phyloP scores from a whole-genome alignment of 176 grass and related monocot genomes.

The Eremochloa ophiuroides region DNA sequence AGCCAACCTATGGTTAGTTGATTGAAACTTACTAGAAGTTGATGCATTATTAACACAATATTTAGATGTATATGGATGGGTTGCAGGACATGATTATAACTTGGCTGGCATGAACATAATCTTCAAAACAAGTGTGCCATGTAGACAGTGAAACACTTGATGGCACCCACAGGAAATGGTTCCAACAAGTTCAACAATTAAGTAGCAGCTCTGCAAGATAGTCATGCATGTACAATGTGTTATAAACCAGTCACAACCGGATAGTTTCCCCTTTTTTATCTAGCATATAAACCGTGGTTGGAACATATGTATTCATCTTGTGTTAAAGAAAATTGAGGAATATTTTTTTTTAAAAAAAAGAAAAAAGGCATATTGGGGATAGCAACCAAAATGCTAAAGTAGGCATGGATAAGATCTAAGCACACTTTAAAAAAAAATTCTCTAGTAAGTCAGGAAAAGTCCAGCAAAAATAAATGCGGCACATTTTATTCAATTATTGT shows the following conservation, averaged over 20 bases:
- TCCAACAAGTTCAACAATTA: not conserved
- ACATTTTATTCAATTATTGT: not conserved
- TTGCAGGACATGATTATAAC: not conserved
- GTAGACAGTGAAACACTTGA: not conserved
- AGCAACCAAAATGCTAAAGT: not conserved
- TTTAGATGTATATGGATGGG: not conserved
- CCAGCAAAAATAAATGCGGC: not conserved
- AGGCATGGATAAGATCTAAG: not conserved
- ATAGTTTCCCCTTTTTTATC: not conserved
- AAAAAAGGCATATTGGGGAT: no score
- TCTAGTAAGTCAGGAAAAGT: not conserved
- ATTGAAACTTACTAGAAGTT: not conserved
- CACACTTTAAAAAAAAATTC: not conserved
- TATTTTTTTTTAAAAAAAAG: no score
- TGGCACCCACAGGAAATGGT: not conserved
- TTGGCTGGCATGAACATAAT: not conserved
- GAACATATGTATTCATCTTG: not conserved
- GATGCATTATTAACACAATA: not conserved
- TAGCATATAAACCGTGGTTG: not conserved
- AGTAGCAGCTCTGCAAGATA: not conserved
- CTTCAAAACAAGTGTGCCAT: not conserved
- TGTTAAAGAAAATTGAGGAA: not conserved
- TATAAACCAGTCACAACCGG: not conserved
- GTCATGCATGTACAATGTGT: not conserved
- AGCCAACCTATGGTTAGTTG: not conserved